These are phyloP conservation scores for Schwanniomyces occidentalis DNA, from an alignment of 805 yeast species.

Conservation along the genomic window DNA sequence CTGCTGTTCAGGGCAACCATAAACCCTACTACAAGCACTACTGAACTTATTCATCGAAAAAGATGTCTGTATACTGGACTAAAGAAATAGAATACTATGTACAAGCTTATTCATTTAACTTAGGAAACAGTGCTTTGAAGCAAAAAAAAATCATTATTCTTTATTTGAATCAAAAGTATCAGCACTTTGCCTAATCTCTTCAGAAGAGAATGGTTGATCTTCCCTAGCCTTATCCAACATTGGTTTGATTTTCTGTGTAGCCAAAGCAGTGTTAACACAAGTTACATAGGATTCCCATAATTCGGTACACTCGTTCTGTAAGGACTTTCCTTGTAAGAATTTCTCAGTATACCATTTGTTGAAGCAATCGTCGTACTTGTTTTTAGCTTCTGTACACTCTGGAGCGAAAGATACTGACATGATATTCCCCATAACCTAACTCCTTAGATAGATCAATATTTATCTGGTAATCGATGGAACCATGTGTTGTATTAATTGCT, in stretches of 20 bases:
- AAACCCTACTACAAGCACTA: too few relatives aligned
- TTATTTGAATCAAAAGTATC: conserved; percentile 10
- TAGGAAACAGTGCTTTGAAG: too few relatives aligned
- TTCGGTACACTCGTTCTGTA: conserved; percentile 85
- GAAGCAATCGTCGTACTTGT: conserved; percentile 88
- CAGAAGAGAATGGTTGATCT: conserved; percentile 73
- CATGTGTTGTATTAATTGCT: too few relatives aligned
- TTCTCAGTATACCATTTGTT: conserved; percentile 94
- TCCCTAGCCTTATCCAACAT: conserved; percentile 86
- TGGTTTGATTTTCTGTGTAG: conserved; percentile 74
- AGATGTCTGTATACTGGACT: too few relatives aligned
- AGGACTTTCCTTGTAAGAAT: conserved; percentile 53
- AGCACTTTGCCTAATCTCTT: conserved; percentile 29
- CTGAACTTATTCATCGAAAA: too few relatives aligned
- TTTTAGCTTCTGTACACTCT: conserved; percentile 87
- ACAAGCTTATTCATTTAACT: too few relatives aligned
- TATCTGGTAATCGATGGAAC: too few relatives aligned
- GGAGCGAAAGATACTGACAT: conserved; percentile 86
- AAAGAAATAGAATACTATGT: too few relatives aligned
- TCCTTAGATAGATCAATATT: too few relatives aligned
- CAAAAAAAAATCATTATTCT: neutral
- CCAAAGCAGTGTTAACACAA: conserved; percentile 75
- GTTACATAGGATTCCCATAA: conserved; percentile 85
- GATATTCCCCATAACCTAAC: conserved; percentile 38
- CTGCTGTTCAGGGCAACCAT: too few relatives aligned